Evolutionary conservation across 2,329 filamentous ascomycete species (phyloP).

Genomic region (Chaetothyriales sp.): DNA sequence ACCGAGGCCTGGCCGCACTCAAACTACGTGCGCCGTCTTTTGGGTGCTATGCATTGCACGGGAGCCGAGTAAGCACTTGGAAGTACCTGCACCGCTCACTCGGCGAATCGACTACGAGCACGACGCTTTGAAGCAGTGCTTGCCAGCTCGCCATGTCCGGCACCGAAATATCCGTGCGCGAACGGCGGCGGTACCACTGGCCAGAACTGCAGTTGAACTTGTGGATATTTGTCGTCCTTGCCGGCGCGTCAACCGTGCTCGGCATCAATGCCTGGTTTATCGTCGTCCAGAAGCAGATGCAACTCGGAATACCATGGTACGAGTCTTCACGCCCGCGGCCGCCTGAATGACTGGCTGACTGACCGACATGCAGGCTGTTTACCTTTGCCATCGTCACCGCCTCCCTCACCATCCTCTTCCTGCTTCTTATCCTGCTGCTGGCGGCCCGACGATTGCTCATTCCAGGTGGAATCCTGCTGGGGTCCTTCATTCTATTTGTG

Average conservation of each 20-base stretch:
- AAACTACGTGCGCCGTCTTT: too few species aligned
- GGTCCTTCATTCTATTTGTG: slow-evolving; percentile 48
- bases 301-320: slow-evolving; percentile 48
- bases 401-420: slow-evolving; percentile 43
- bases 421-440: slow-evolving; percentile 44
- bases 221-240: slow-evolving; percentile 51
- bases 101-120: not conserved
- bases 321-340: slow-evolving; percentile 6
- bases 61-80: not conserved
- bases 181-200: slow-evolving; percentile 45
- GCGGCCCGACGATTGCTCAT: slow-evolving; percentile 43
- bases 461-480: slow-evolving; percentile 45
- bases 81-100: not conserved
- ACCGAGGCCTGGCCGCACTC: not conserved
- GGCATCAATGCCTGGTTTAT: slow-evolving; percentile 51
- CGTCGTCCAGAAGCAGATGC: slow-evolving; percentile 41
- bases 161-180: slow-evolving; percentile 20
- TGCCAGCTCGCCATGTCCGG: not conserved
- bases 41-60: not conserved
- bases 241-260: slow-evolving; percentile 42
- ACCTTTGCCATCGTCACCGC: slow-evolving; percentile 49
- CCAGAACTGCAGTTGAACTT: slow-evolving; percentile 51
- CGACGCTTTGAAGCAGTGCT: not conserved
- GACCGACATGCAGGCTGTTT: slow-evolving; percentile 40
- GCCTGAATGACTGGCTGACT: not conserved